Percentiles rank a stretch among this genome's conserved stretches.
Conservation (phyloP, 345 rosid species). For the Clausena lansium region DNA sequence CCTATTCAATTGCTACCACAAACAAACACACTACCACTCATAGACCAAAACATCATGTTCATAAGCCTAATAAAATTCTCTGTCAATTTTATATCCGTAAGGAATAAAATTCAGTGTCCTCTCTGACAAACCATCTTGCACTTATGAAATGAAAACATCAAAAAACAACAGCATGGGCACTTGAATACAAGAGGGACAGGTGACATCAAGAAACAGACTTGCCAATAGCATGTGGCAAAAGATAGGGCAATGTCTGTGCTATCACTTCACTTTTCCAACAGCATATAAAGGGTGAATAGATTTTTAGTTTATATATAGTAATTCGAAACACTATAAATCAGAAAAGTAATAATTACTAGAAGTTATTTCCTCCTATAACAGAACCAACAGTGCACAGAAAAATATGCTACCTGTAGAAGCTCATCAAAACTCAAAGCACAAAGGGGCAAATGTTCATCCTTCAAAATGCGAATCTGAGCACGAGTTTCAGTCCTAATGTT, state of each 20-base stretch:
- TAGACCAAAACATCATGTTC: neutral
- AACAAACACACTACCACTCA: neutral
- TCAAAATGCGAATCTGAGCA: conserved; percentile 60
- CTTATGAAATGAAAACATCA: neutral
- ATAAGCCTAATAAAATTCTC: neutral
- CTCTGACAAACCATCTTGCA: neutral
- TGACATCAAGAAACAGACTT: neutral
- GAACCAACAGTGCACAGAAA: neutral
- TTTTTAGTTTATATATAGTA: neutral
- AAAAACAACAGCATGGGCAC: neutral
- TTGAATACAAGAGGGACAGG: neutral
- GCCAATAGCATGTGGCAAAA: neutral
- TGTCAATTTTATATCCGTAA: neutral
- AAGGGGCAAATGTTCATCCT: conserved; percentile 47
- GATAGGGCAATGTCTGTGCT: neutral
- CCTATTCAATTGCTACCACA: neutral
- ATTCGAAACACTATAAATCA: neutral
- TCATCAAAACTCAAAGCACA: conserved; percentile 62
- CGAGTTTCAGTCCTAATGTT: conserved; percentile 49
- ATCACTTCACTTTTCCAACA: neutral
- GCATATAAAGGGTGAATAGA: neutral
- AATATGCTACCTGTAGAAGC: conserved; percentile 56
- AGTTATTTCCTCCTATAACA: conserved; percentile 3
- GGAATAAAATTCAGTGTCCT: neutral
- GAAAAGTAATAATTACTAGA: neutral